A percentile compares a stretch with the other conserved stretches of the same genome.
Conservation (phyloP, 495 filamentous ascomycete species). For the Aspergillus kassunensis region DNA sequence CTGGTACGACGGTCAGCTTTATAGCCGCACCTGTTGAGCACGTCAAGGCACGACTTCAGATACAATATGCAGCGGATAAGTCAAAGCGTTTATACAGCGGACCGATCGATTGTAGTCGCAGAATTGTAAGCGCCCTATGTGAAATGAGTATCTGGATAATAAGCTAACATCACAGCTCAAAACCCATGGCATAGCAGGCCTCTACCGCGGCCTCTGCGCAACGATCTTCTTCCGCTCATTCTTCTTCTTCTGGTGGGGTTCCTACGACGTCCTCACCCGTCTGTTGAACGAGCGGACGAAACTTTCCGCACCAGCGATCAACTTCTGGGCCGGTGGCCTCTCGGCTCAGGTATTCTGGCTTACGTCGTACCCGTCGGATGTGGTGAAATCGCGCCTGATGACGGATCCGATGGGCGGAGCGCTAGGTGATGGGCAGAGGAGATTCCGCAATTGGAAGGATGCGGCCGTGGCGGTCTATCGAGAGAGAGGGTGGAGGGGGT, state of each 20-base stretch:
- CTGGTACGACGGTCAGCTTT: conserved; percentile 85
- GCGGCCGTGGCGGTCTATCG: conserved; percentile 72
- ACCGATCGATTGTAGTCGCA: conserved; percentile 74
- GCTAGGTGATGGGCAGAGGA: conserved; percentile 61
- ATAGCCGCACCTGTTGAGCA: conserved; percentile 94
- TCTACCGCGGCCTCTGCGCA: conserved; percentile 80
- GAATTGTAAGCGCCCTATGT: conserved; percentile 51
- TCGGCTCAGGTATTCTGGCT: conserved; percentile 94
- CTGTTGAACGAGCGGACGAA: conserved; percentile 59
- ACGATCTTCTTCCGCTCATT: conserved; percentile 86
- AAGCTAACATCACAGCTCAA: conserved; percentile 26
- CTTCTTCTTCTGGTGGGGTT: conserved; percentile 98
- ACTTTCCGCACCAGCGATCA: conserved; percentile 75
- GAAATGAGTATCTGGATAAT: too few relatives aligned
- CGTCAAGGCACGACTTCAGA: conserved; percentile 88
- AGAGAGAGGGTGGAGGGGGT: conserved; percentile 72
- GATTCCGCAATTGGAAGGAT: conserved; percentile 73
- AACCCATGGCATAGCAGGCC: conserved; percentile 67
- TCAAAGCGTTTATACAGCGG: conserved; percentile 73
- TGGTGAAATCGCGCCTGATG: conserved; percentile 98
- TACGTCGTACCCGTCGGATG: conserved; percentile 85
- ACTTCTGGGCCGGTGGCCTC: conserved; percentile 96
- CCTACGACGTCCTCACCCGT: conserved; percentile 78
- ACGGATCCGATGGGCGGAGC: conserved; percentile 77
- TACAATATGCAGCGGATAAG: conserved; percentile 81